Conservation (phyloP, 306 rosid genomes). For the Rosa multiflora region DNA sequence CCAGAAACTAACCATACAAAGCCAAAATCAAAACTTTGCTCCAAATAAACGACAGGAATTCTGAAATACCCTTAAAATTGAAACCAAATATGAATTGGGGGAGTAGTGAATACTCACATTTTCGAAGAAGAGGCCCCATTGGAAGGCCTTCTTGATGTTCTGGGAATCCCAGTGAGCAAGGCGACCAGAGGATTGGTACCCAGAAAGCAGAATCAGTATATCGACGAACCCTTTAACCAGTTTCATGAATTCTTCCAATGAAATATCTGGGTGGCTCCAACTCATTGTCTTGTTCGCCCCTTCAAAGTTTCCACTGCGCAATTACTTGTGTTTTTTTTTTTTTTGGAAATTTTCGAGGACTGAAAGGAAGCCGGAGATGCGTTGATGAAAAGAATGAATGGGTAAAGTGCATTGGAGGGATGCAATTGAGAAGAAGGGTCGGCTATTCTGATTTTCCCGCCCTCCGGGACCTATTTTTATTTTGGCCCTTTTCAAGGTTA, state of each 20-base stretch:
- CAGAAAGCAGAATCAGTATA: constrained; percentile 42
- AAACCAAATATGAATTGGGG: not conserved
- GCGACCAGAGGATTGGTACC: constrained; percentile 42
- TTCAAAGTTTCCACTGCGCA: not conserved
- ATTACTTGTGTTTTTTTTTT: no score
- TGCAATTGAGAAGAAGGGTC: not conserved
- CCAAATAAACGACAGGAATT: not conserved
- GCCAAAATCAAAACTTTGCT: not conserved
- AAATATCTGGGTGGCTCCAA: constrained; percentile 32
- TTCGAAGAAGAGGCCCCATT: constrained; percentile 44
- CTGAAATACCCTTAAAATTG: not conserved
- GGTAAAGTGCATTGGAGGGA: no score
- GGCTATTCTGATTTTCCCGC: constrained; percentile 13
- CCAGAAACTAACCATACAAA: constrained; percentile 23
- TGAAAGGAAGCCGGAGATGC: not conserved
- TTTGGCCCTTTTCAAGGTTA: not conserved
- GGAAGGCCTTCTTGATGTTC: constrained; percentile 34
- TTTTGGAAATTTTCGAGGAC: not conserved
- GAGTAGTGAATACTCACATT: constrained; percentile 24
- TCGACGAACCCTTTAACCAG: constrained; percentile 43
- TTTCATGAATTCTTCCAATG: constrained; percentile 27
- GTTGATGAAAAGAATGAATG: no score
- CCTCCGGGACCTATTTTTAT: not conserved
- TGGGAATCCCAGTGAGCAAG: constrained; percentile 40
- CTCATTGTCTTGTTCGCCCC: constrained; percentile 27